phyloP scores from a whole-genome alignment of 164 flowering plant species.

The Cinnamomum micranthum region DNA sequence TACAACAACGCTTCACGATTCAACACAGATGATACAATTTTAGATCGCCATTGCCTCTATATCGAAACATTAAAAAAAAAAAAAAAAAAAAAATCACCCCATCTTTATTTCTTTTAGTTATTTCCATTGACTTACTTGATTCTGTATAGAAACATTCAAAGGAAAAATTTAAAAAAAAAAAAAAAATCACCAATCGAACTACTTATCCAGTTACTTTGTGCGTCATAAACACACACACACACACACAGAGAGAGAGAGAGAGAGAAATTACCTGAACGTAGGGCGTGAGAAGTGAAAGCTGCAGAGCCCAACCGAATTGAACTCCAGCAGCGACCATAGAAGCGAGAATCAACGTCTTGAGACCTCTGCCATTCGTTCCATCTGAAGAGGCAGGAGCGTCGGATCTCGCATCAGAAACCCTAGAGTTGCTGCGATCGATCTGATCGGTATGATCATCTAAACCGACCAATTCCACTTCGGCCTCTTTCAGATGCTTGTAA shows the following conservation, averaged over 20 bases:
- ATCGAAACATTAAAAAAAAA: too few species aligned
- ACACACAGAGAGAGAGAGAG: not conserved
- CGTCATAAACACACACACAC: too few species aligned
- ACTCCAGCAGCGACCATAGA: constrained; percentile 95
- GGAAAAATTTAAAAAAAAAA: not conserved
- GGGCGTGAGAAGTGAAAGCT: constrained; percentile 90
- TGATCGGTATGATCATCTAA: constrained; percentile 29
- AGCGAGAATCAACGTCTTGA: constrained; percentile 59
- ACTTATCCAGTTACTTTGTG: not conserved
- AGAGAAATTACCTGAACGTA: constrained; percentile 63
- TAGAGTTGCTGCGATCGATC: constrained; percentile 26
- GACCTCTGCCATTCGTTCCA: constrained; percentile 15
- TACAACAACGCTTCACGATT: too few species aligned
- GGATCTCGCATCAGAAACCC: constrained; percentile 20
- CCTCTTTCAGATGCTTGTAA: constrained; percentile 59
- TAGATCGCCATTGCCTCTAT: too few species aligned
- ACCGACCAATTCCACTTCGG: constrained; percentile 55
- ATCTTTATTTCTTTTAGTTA: too few species aligned
- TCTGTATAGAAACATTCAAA: too few species aligned
- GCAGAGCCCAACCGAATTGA: constrained; percentile 97
- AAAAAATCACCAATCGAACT: not conserved
- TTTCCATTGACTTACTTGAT: too few species aligned
- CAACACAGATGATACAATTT: too few species aligned
- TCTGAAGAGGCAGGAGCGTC: constrained; percentile 14
- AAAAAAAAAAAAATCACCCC: too few species aligned